Evolutionary conservation across 2,329 filamentous ascomycete genomes (phyloP), one percentile per base, ranked within the genome.

Genomic region (Colletotrichum cuscutae): DNA sequence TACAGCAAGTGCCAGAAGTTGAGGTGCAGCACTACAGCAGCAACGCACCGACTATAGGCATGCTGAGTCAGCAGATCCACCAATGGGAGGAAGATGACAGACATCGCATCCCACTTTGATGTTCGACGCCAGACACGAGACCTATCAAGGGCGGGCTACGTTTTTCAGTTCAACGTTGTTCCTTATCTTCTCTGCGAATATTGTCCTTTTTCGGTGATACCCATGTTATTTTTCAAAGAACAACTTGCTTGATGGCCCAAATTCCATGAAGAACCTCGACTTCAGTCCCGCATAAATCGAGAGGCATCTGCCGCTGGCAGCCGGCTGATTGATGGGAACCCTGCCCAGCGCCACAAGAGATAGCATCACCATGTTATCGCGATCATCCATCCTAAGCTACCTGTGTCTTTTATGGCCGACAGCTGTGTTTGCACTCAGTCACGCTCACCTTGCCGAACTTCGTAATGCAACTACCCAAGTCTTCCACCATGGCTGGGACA

Each of bases 401-500:
- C 69, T 78, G 42, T 59, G 83, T 74, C 73, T 80, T 61, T 77
- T 82, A 82, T 87, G 86, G 85, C 80, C 82, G 35, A 79, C 77
- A 24, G 58, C 75, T 4, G 81, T 79, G 22, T 76, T 75, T 64
- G 86, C 88, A 46, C 92, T 92, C 89, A 86, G 86, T 53, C 83
- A 86, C n/a, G 85, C 84, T 72, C 86, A 85, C 77, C 84, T 92
- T 72, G 85, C 86, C 61, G 84, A 87, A 77, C 81, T 92, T 77
- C 87, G 90, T 65, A 86, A 85, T 75, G 88, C 91, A 71, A 91
- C 90, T 12, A 89, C 91, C 71, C 88, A 94, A 77, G 95, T 98
- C 89, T 98, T 98, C 86, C 98, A 97, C 82, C 97, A 99, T 86
- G 97, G 97, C 73, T 98, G 92, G 85, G 92, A 95, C 84, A 97